Evolutionary conservation across 2,329 filamentous ascomycete genomes (phyloP).

Genomic region (Botrytis deweyae): DNA sequence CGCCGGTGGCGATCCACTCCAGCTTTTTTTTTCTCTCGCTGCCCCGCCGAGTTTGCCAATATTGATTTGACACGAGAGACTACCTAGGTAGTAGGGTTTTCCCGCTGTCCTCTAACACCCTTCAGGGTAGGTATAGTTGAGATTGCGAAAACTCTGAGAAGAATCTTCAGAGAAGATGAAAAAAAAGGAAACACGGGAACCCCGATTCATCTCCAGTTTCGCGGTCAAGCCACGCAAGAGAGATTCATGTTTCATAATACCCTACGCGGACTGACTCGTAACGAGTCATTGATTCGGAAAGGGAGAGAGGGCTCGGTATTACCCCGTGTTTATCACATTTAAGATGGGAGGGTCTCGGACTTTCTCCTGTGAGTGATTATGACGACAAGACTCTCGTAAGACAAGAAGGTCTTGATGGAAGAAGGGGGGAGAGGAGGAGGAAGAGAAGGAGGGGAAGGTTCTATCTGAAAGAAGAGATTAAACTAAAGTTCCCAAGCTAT

Average conservation of each 20-base stretch:
- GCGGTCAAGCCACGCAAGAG: slow-evolving; percentile 11
- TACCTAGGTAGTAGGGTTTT: not conserved
- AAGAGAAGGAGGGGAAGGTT: not conserved
- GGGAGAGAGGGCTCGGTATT: not conserved
- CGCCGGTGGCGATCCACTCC: slow-evolving; percentile 17
- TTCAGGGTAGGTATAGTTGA: not conserved
- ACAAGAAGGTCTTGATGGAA: not conserved
- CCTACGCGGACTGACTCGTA: not conserved
- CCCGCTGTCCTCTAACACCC: not conserved
- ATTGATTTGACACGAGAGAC: slow-evolving; percentile 7
- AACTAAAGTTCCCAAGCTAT: not conserved
- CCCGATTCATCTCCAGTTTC: not conserved
- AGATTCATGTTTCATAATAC: slow-evolving; percentile 10
- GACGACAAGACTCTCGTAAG: slow-evolving; percentile 1
- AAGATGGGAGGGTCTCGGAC: slow-evolving; percentile 2
- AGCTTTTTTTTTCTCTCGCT: slow-evolving; percentile 5
- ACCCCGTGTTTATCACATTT: slow-evolving; percentile 12
- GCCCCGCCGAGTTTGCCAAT: not conserved
- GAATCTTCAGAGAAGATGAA: not conserved
- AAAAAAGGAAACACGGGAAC: not conserved
- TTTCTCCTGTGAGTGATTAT: slow-evolving; percentile 1
- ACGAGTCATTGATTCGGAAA: not conserved
- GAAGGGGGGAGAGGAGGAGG: not conserved
- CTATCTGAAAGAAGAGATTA: not conserved
- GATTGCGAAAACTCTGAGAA: not conserved